Percentiles rank a stretch among this genome's conserved stretches.
Evolutionary conservation across 192 early-diverging fungal genomes (phyloP).

Genomic region (Ramicandelaber brevisporus): DNA sequence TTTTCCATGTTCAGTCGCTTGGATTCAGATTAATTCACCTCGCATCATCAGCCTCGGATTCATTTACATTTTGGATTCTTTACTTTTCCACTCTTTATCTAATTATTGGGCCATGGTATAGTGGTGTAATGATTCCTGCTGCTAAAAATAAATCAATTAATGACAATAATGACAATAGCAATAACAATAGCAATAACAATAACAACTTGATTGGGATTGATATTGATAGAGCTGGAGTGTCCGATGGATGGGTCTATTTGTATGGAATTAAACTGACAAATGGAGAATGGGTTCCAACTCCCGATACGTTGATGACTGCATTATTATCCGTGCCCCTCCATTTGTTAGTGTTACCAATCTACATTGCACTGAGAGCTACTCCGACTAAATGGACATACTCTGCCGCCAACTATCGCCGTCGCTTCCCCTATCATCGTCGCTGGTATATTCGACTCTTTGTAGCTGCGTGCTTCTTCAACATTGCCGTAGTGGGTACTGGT

Average conservation of each 20-base stretch:
- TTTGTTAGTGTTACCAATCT: conserved; percentile 10
- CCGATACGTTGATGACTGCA: conserved; percentile 17
- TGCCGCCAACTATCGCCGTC: neutral
- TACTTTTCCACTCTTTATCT: conserved; percentile 8
- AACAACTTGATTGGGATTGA: conserved; percentile 13
- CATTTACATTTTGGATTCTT: conserved; percentile 8
- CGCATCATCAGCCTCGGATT: no score
- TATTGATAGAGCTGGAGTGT: conserved; percentile 32
- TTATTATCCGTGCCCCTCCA: conserved; percentile 8
- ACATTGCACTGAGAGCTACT: conserved; percentile 11
- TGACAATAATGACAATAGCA: no score
- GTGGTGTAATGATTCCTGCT: no score
- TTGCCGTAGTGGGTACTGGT: conserved; percentile 5
- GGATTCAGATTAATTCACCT: conserved; percentile 10
- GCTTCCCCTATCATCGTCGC: conserved; percentile 9
- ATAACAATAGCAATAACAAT: no score
- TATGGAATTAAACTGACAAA: conserved; percentile 24
- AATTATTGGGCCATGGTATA: conserved; percentile 31
- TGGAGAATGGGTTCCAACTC: conserved; percentile 12
- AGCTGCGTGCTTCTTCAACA: conserved; percentile 4
- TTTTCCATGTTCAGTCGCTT: neutral
- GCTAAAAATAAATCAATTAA: no score
- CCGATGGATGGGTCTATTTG: conserved; percentile 24
- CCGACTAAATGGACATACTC: conserved; percentile 10
- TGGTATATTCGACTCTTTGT: conserved; percentile 5